phyloP scores from a whole-genome alignment of 352 stramenopile species.

The Phytophthora sp. region DNA sequence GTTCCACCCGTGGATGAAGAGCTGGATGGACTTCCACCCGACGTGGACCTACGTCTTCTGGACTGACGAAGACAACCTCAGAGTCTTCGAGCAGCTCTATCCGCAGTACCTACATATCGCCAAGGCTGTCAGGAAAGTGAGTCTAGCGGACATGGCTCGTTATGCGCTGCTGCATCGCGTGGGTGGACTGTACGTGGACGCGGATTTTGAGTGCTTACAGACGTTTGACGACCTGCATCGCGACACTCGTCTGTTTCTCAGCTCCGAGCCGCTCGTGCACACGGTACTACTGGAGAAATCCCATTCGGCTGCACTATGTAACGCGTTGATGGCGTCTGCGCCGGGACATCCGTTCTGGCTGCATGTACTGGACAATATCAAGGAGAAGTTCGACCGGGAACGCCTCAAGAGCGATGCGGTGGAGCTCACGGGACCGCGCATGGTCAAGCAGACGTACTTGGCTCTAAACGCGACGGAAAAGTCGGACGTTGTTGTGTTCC shows the following conservation, averaged over 20 bases:
- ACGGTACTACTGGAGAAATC: constrained; percentile 54
- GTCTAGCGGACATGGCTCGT: constrained; percentile 54
- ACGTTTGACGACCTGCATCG: constrained; percentile 45
- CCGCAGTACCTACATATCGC: constrained; percentile 53
- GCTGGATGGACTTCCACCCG: constrained; percentile 48
- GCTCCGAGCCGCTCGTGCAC: constrained; percentile 51
- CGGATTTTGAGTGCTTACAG: constrained; percentile 59
- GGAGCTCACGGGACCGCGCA: constrained; percentile 53
- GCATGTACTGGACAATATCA: constrained; percentile 53
- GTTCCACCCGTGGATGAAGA: constrained; percentile 66
- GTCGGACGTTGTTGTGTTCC: constrained; percentile 34
- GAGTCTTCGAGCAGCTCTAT: constrained; percentile 54
- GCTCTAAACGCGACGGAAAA: constrained; percentile 3
- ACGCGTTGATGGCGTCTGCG: constrained; percentile 61
- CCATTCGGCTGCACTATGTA: constrained; percentile 45
- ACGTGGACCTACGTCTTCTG: constrained; percentile 67
- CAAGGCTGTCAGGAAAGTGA: constrained; percentile 47
- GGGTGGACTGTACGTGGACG: constrained; percentile 59
- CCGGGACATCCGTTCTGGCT: constrained; percentile 62
- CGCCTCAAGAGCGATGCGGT: constrained; percentile 37
- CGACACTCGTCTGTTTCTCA: constrained; percentile 47
- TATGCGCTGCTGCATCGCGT: constrained; percentile 61
- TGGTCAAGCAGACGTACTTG: constrained; percentile 55
- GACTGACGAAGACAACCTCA: constrained; percentile 60
- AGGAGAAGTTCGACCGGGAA: constrained; percentile 43